Evolutionary conservation across 2,329 filamentous ascomycete species (phyloP).

Genomic region (Phyllosticta paracitricarpa): DNA sequence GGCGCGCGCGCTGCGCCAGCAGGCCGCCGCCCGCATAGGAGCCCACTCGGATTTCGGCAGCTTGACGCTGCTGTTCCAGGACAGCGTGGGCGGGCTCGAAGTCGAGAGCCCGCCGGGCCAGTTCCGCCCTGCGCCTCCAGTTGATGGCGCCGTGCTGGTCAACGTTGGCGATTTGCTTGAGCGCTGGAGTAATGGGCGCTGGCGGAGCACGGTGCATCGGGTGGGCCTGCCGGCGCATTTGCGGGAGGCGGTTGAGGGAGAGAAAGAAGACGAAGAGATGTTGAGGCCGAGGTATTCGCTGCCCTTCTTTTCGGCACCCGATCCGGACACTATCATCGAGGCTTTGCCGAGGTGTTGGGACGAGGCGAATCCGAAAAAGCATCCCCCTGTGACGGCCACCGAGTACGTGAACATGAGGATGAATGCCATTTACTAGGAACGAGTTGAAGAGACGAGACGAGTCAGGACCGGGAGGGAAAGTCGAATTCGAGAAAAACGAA

Average conservation of each 20-base stretch:
- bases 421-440: constrained; percentile 16
- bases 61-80: constrained; percentile 34
- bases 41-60: constrained; percentile 35
- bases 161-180: constrained; percentile 33
- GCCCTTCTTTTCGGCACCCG: constrained; percentile 30
- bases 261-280: constrained; percentile 16
- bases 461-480: too few relatives aligned
- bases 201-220: constrained; percentile 30
- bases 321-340: constrained; percentile 30
- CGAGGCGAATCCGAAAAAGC: constrained; percentile 25
- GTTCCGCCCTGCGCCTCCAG: constrained; percentile 22
- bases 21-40: constrained; percentile 24
- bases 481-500: too few relatives aligned
- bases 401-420: constrained; percentile 28
- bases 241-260: background rate
- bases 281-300: constrained; percentile 30
- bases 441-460: too few relatives aligned
- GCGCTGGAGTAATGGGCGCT: constrained; percentile 29
- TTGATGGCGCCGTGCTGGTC: constrained; percentile 26
- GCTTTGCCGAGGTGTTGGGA: constrained; percentile 27
- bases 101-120: constrained; percentile 24
- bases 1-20: constrained; percentile 16
- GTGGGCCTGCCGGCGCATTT: constrained; percentile 23
- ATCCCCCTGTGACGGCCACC: constrained; percentile 29
- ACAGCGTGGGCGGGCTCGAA: constrained; percentile 31